Evolutionary conservation across 306 rosid genomes (phyloP).

Genomic region (Rosa persica): DNA sequence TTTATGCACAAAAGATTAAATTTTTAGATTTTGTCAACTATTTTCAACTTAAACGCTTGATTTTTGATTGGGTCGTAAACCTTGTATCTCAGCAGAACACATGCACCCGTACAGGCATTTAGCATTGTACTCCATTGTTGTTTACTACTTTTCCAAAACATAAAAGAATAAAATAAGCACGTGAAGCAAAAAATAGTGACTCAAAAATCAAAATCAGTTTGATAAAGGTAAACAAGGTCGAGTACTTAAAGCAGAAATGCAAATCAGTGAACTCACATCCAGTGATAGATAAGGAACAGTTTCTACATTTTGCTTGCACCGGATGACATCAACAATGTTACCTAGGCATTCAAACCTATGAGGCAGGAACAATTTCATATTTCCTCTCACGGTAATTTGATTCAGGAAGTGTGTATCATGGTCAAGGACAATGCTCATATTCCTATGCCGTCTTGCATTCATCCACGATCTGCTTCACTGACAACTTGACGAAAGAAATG

Average conservation of each 20-base stretch:
- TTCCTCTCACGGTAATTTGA: conserved; percentile 60
- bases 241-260: not conserved
- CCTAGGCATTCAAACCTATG: conserved; percentile 48
- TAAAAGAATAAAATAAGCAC: too few relatives aligned
- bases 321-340: conserved; percentile 55
- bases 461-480: conserved; percentile 86
- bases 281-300: conserved; percentile 51
- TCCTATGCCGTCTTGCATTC: conserved; percentile 74
- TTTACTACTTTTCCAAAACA: too few relatives aligned
- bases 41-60: not conserved
- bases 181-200: not conserved
- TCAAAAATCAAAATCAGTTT: not conserved
- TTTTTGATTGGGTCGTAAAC: too few relatives aligned
- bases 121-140: too few relatives aligned
- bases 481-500: conserved; percentile 92
- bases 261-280: not conserved
- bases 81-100: too few relatives aligned
- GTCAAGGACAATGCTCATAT: conserved; percentile 68
- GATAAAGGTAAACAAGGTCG: not conserved
- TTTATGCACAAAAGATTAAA: conserved; percentile 1
- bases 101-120: too few relatives aligned
- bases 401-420: conserved; percentile 49
- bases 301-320: conserved; percentile 88
- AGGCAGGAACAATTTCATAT: conserved; percentile 52
- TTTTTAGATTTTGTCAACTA: not conserved